A percentile compares a stretch with the other conserved stretches of the same genome.
Evolutionary conservation across 148 eudicot species (phyloP).

Genomic region (Rhododendron kiyosumense): DNA sequence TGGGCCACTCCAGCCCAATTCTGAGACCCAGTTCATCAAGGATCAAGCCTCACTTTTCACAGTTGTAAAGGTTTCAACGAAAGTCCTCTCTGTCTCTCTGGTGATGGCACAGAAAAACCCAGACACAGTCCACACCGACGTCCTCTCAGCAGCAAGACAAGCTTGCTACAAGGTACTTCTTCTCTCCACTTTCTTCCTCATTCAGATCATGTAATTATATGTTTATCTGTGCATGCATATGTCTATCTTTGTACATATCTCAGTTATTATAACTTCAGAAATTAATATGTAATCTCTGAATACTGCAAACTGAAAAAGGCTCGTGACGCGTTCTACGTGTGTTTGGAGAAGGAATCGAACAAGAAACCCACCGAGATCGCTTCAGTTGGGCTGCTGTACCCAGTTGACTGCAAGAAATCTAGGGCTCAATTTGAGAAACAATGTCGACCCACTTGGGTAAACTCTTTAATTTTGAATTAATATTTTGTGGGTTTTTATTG

Average conservation of each 20-base stretch:
- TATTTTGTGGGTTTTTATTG: not conserved
- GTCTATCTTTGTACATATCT: not conserved
- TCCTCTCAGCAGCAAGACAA: slow-evolving; percentile 49
- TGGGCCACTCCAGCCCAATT: not conserved
- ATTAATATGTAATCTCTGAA: not conserved
- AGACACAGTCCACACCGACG: slow-evolving; percentile 49
- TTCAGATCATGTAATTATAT: not conserved
- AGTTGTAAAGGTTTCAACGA: not conserved
- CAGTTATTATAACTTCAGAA: not conserved
- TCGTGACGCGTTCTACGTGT: slow-evolving; percentile 73
- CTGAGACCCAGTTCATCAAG: not conserved
- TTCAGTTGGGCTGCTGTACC: slow-evolving; percentile 74
- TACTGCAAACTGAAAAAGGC: slow-evolving; percentile 33
- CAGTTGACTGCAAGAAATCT: slow-evolving; percentile 59
- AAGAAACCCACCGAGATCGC: slow-evolving; percentile 62
- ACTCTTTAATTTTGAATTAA: not conserved
- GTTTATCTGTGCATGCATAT: not conserved
- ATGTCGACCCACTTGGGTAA: slow-evolving; percentile 80
- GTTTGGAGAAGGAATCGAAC: slow-evolving; percentile 58
- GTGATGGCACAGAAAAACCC: slow-evolving; percentile 32
- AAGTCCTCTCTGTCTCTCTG: not conserved
- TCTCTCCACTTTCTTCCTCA: not conserved
- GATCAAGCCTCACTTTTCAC: not conserved
- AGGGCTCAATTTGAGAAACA: slow-evolving; percentile 53
- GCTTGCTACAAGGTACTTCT: slow-evolving; percentile 57